These are phyloP conservation scores for Exophiala aquamarina DNA, from an alignment of 2,329 filamentous ascomycete genomes.

Conservation along the genomic window DNA sequence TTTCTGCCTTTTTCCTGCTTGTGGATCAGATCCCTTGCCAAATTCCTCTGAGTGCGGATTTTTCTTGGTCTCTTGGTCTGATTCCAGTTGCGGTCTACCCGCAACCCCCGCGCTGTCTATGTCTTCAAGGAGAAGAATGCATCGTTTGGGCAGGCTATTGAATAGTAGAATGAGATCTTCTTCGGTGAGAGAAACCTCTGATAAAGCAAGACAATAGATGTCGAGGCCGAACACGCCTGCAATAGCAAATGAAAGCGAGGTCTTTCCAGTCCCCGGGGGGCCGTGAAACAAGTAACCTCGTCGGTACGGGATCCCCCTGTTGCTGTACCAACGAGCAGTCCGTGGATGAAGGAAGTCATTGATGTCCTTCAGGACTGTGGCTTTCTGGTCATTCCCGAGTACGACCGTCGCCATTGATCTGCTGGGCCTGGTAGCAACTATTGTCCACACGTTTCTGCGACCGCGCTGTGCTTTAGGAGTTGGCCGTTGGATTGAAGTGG, in stretches of 20 bases:
- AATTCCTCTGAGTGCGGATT: not conserved
- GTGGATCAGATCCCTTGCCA: not conserved
- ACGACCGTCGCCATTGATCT: slow-evolving; percentile 75
- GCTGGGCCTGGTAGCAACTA: slow-evolving; percentile 33
- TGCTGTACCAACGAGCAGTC: slow-evolving; percentile 25
- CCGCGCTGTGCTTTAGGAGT: slow-evolving; percentile 39
- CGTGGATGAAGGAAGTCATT: slow-evolving; percentile 64
- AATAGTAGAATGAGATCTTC: slow-evolving; percentile 62
- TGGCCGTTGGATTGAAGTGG: slow-evolving; percentile 49
- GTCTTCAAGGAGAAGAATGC: slow-evolving; percentile 67
- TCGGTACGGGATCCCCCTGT: slow-evolving; percentile 65
- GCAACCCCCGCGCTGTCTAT: slow-evolving; percentile 64
- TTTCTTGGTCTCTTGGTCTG: not conserved
- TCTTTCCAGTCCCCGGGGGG: slow-evolving; percentile 73
- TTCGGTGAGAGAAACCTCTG: slow-evolving; percentile 62
- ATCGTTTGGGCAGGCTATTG: slow-evolving; percentile 59
- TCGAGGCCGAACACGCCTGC: slow-evolving; percentile 66
- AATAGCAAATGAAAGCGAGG: slow-evolving; percentile 65
- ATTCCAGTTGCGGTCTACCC: not conserved
- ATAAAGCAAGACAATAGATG: slow-evolving; percentile 63
- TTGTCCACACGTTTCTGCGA: slow-evolving; percentile 22
- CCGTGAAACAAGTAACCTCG: slow-evolving; percentile 78
- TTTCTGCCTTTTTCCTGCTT: not conserved
- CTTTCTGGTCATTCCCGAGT: slow-evolving; percentile 67
- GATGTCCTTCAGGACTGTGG: slow-evolving; percentile 66